phyloP scores from a whole-genome alignment of 352 stramenopile genomes.

The Phytophthora fragariae region DNA sequence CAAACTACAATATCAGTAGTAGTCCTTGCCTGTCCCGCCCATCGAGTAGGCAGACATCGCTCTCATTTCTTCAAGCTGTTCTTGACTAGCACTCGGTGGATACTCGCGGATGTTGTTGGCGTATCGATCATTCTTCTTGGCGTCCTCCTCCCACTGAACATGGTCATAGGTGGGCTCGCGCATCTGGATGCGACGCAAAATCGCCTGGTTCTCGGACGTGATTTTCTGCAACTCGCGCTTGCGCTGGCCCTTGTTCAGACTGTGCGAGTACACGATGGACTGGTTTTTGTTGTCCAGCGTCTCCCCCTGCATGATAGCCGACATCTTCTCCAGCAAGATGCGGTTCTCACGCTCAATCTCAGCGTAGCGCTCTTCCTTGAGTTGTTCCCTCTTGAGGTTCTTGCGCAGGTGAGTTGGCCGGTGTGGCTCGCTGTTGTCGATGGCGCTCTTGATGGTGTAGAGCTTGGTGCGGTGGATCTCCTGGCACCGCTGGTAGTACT shows the following conservation, averaged over 20 bases:
- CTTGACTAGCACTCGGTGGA: conserved; percentile 49
- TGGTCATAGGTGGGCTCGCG: conserved; percentile 92
- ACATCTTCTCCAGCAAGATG: conserved; percentile 98
- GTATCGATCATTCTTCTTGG: conserved; percentile 85
- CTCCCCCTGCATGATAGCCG: conserved; percentile 93
- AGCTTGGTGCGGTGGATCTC: conserved; percentile 86
- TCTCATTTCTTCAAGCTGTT: conserved; percentile 55
- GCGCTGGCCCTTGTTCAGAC: conserved; percentile 83
- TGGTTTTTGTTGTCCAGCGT: conserved; percentile 90
- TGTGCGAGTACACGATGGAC: conserved; percentile 76
- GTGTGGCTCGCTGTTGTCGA: conserved; percentile 95
- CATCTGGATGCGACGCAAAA: conserved; percentile 91
- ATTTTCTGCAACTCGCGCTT: conserved; percentile 91
- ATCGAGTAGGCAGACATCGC: conserved; percentile 70
- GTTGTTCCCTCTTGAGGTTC: conserved; percentile 97
- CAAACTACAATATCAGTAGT: conserved; percentile 35
- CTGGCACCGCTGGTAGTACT: conserved; percentile 89
- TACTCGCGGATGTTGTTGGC: conserved; percentile 92
- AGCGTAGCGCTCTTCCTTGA: conserved; percentile 95
- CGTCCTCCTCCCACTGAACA: conserved; percentile 90
- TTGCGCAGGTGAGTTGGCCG: conserved; percentile 92
- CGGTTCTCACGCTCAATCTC: conserved; percentile 97
- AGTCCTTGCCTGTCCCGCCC: conserved; percentile 47
- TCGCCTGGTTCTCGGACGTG: conserved; percentile 87
- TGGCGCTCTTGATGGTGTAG: conserved; percentile 93